Evolutionary conservation across 306 rosid genomes (phyloP), one percentile per base, ranked within the genome.

Genomic region (Vigna mungo): DNA sequence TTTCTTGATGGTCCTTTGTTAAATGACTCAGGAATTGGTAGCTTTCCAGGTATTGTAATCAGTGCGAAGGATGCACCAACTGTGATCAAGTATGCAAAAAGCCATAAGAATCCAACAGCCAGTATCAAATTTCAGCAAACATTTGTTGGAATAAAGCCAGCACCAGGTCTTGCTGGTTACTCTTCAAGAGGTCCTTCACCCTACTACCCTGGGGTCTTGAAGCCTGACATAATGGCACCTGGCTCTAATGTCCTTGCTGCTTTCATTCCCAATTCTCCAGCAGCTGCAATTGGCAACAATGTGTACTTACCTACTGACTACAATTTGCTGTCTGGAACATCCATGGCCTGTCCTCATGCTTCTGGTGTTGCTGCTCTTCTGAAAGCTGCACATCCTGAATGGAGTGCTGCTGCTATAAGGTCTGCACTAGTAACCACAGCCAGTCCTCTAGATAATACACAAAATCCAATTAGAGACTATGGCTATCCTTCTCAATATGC

Each of bases 171-270:
- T 30, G 80, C 86, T 1, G 14, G 2, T 32, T 87, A 83, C 55
- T 63, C 77, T 63, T 78, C 90, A 21, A 84, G 90, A 79, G 88
- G 88, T 9, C 86, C 83, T 11, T 85, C 84, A 58, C 62, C 37
- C 7, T 69, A 48, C 53, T 64, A 18, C 66, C 72, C 74, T 1
- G 56, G 77, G 23, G 48, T 82, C 27, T 49, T 74, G 9, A 84
- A 84, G 43, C 84, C 87, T n/a, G 87, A 84, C 48, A 56, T 84
- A 84, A 80, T 84, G 87, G 78, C 85, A 12, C 85, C 83, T 1
- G 88, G 85, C 0, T 27, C 81, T 1, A 54, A 52, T 0, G 69
- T 84, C 60, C 68, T 84, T 48, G 88, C 84, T 21, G 81, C 83
- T n/a, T 81, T 16, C 75, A 9, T 23, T 37, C 86, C 82, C 58